These are phyloP conservation scores for Rhizophagus prolifer DNA, from an alignment of 192 early-diverging fungal genomes.

Conservation along the genomic window DNA sequence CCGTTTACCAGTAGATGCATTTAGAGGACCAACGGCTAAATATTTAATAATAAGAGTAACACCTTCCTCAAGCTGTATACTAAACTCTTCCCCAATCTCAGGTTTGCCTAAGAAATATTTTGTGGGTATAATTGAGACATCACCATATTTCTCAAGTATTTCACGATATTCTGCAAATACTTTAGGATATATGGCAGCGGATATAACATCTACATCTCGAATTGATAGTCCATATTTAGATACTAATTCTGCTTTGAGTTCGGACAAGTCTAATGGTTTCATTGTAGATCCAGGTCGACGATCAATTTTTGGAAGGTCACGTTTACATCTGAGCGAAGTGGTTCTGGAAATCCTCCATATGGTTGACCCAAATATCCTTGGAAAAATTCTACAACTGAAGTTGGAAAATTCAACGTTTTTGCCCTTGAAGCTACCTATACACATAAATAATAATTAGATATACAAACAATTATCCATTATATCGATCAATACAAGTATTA, in stretches of 20 bases:
- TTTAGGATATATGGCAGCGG: slow-evolving; percentile 90
- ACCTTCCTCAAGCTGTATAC: slow-evolving; percentile 82
- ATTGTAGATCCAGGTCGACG: slow-evolving; percentile 83
- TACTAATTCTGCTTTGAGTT: slow-evolving; percentile 69
- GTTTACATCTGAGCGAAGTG: slow-evolving; percentile 62
- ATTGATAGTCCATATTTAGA: slow-evolving; percentile 83
- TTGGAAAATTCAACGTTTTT: slow-evolving; percentile 85
- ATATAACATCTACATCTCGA: slow-evolving; percentile 83
- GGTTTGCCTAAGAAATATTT: slow-evolving; percentile 87
- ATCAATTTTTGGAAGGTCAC: slow-evolving; percentile 72
- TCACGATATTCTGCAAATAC: slow-evolving; percentile 85
- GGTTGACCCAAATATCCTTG: slow-evolving; percentile 95
- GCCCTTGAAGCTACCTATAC: slow-evolving; percentile 66
- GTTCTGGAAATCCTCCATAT: slow-evolving; percentile 93
- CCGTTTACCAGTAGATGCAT: slow-evolving; percentile 67
- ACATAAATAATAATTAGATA: neutral
- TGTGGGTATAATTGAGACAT: slow-evolving; percentile 87
- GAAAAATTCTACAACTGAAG: slow-evolving; percentile 94
- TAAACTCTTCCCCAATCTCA: slow-evolving; percentile 86
- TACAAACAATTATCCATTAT: neutral
- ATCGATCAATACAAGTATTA: neutral
- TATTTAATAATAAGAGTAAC: slow-evolving; percentile 89
- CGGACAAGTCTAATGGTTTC: slow-evolving; percentile 73
- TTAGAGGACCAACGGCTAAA: slow-evolving; percentile 84
- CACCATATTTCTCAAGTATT: slow-evolving; percentile 76